Percentiles rank a stretch among this genome's conserved stretches.
Conservation (phyloP, 345 rosid genomes). For the Salix exigua region DNA sequence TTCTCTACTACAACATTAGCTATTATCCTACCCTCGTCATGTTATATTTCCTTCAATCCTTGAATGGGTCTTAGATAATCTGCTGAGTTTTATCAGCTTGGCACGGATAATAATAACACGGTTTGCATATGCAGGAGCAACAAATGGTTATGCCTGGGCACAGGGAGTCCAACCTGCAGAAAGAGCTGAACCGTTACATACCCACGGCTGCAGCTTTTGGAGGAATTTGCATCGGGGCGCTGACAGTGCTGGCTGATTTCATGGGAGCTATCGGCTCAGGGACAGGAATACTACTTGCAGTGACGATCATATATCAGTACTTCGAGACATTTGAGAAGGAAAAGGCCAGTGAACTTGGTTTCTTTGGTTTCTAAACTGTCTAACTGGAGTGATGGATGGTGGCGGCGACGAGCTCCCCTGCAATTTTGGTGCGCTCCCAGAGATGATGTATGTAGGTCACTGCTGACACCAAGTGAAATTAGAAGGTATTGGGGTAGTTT, state of each 20-base stretch:
- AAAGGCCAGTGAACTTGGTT: slow-evolving; percentile 81
- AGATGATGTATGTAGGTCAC: slow-evolving; percentile 6
- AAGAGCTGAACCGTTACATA: slow-evolving; percentile 78
- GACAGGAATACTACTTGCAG: slow-evolving; percentile 78
- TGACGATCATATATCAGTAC: slow-evolving; percentile 80
- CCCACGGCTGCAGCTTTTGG: slow-evolving; percentile 95
- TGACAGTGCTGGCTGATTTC: slow-evolving; percentile 78
- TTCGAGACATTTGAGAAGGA: slow-evolving; percentile 94
- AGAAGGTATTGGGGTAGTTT: not conserved
- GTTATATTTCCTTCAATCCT: not conserved
- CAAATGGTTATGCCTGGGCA: slow-evolving; percentile 98
- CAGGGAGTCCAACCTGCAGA: slow-evolving; percentile 79
- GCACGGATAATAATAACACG: not conserved
- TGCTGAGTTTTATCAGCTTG: not conserved
- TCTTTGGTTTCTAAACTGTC: slow-evolving; percentile 61
- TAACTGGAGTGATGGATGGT: not conserved
- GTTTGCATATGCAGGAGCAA: slow-evolving; percentile 50
- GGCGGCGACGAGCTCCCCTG: slow-evolving; percentile 8
- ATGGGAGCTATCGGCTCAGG: slow-evolving; percentile 93
- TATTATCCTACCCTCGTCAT: not conserved
- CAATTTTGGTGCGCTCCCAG: slow-evolving; percentile 13
- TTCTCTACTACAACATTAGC: not conserved
- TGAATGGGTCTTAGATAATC: not conserved
- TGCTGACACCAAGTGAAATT: slow-evolving; percentile 2
- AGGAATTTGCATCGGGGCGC: slow-evolving; percentile 79